Percentiles rank a stretch among this genome's conserved stretches.
These are phyloP conservation scores for Tubosaeta sp. DNA, from an alignment of 768 basidiomycete genomes.

Conservation along the genomic window DNA sequence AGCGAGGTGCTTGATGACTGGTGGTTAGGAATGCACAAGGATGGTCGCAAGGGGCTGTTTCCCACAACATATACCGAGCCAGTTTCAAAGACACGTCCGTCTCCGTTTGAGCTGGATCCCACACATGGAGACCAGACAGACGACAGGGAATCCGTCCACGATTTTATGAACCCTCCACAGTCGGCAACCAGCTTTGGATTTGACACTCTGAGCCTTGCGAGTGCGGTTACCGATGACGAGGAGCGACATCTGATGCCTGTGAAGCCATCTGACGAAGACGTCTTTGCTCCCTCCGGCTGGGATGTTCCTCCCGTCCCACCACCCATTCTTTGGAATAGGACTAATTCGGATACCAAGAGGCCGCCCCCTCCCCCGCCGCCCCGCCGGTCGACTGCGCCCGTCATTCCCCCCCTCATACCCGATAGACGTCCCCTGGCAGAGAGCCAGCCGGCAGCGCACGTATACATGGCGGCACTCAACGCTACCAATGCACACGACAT, in stretches of 20 bases:
- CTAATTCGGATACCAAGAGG: slow-evolving; percentile 33
- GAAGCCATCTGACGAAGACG: slow-evolving; percentile 24
- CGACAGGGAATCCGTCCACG: slow-evolving; percentile 18
- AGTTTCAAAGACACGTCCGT: slow-evolving; percentile 18
- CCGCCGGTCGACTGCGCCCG: slow-evolving; percentile 37
- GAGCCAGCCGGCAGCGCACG: slow-evolving; percentile 12
- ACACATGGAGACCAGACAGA: slow-evolving; percentile 19
- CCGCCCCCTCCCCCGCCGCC: slow-evolving; percentile 64
- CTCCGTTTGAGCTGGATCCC: slow-evolving; percentile 30
- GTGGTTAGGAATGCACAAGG: slow-evolving; percentile 76
- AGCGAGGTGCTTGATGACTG: slow-evolving; percentile 84
- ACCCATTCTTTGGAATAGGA: slow-evolving; percentile 21
- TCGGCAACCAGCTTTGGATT: slow-evolving; percentile 22
- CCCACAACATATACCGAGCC: slow-evolving; percentile 70
- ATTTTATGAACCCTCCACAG: slow-evolving; percentile 20
- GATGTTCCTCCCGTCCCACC: slow-evolving; percentile 4
- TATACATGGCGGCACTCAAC: slow-evolving; percentile 28
- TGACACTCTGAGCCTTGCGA: slow-evolving; percentile 40
- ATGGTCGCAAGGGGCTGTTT: slow-evolving; percentile 75
- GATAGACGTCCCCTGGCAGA: slow-evolving; percentile 31
- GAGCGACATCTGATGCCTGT: slow-evolving; percentile 33
- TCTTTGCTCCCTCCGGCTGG: slow-evolving; percentile 19
- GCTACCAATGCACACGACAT: slow-evolving; percentile 36
- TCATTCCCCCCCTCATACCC: slow-evolving; percentile 44
- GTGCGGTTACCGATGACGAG: slow-evolving; percentile 40